phyloP scores from a whole-genome alignment of 441 rosid genomes.

The Eutrema salsugineum region DNA sequence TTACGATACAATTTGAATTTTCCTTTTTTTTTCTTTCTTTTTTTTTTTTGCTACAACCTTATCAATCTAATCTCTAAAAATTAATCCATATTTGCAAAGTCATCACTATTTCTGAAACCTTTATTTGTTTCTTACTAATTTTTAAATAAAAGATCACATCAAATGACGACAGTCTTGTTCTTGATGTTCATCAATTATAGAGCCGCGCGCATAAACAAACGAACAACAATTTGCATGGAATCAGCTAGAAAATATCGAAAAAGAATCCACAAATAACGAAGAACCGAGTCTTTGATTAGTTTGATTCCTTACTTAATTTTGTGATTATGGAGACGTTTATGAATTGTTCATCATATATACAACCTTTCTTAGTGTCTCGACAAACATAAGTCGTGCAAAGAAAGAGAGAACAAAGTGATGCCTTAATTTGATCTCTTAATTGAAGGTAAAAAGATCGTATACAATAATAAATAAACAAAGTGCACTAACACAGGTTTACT shows the following conservation, averaged over 20 bases:
- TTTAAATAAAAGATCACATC: neutral
- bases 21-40: too few relatives aligned
- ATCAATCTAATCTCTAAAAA: neutral
- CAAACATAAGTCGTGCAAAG: too few relatives aligned
- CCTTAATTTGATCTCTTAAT: too few relatives aligned
- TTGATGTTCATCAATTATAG: slow-evolving; percentile 51
- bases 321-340: slow-evolving; percentile 1
- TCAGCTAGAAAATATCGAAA: slow-evolving; percentile 30
- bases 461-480: too few relatives aligned
- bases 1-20: too few relatives aligned
- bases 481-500: neutral
- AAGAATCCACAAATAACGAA: neutral
- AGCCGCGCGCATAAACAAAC: neutral
- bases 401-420: too few relatives aligned
- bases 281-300: slow-evolving; percentile 18
- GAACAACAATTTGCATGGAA: slow-evolving; percentile 39
- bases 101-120: too few relatives aligned
- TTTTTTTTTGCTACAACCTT: neutral
- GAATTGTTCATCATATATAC: too few relatives aligned
- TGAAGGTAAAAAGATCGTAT: too few relatives aligned
- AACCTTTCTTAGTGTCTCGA: too few relatives aligned
- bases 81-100: too few relatives aligned
- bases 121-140: too few relatives aligned
- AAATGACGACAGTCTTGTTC: slow-evolving; percentile 51
- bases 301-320: slow-evolving; percentile 1